phyloP scores from a whole-genome alignment of 345 rosid species.

The Cardiospermum halicacabum region DNA sequence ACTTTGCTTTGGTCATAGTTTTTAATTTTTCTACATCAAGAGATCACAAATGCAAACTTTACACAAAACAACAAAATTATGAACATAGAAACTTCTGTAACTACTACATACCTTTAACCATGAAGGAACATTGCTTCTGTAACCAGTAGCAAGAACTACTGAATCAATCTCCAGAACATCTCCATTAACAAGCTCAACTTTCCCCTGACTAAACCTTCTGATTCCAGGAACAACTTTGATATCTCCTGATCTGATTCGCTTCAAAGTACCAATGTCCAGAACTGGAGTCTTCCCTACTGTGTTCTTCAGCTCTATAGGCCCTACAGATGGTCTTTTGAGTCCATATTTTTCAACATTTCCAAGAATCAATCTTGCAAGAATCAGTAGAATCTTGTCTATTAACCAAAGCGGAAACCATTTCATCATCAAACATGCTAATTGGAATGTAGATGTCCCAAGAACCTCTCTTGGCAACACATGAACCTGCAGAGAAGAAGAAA shows the following conservation, averaged over 20 bases:
- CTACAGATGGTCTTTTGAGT: constrained; percentile 51
- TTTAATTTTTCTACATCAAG: constrained; percentile 1
- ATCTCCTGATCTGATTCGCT: constrained; percentile 60
- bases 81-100: constrained; percentile 10
- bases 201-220: constrained; percentile 42
- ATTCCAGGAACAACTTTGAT: constrained; percentile 73
- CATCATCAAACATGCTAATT: constrained; percentile 52
- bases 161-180: constrained; percentile 56
- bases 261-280: constrained; percentile 64
- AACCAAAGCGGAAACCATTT: constrained; percentile 66
- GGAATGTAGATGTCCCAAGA: constrained; percentile 69
- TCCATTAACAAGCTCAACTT: constrained; percentile 66
- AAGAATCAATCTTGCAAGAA: constrained; percentile 46
- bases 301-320: constrained; percentile 67
- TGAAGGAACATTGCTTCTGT: constrained; percentile 88
- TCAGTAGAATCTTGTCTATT: constrained; percentile 57
- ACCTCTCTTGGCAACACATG: constrained; percentile 89
- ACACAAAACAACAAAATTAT: constrained; percentile 6
- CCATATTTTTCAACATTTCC: constrained; percentile 67
- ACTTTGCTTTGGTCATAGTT: neutral
- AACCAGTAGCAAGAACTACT: constrained; percentile 82
- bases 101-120: constrained; percentile 86
- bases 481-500: constrained; percentile 49
- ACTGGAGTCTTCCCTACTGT: constrained; percentile 76
- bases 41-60: constrained; percentile 8